A percentile compares a stretch with the other conserved stretches of the same genome.
Conservation (phyloP, 2,329 filamentous ascomycete genomes). For the Dactylellina leptospora region DNA sequence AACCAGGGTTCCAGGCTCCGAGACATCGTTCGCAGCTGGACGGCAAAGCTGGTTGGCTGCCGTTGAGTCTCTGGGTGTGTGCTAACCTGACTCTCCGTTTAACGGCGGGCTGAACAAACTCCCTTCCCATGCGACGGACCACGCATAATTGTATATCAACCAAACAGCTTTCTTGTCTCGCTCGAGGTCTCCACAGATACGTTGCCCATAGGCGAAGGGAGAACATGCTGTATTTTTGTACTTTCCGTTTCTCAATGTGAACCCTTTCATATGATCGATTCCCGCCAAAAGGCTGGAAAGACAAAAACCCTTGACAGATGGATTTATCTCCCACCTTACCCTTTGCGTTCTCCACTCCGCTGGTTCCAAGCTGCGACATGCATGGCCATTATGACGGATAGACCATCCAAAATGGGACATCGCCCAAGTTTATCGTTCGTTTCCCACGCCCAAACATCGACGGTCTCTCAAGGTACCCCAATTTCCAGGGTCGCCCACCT, state of each 20-base stretch:
- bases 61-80: background rate
- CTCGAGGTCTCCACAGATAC: constrained; percentile 6
- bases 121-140: constrained; percentile 8
- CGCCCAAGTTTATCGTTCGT: constrained; percentile 21
- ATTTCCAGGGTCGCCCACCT: constrained; percentile 7
- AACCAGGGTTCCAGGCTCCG: constrained; percentile 44
- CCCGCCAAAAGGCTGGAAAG: background rate
- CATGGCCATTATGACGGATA: constrained; percentile 47
- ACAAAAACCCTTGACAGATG: constrained; percentile 6
- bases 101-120: constrained; percentile 15
- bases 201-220: background rate
- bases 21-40: constrained; percentile 28
- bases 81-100: constrained; percentile 36
- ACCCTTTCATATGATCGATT: constrained; percentile 5
- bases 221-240: constrained; percentile 4
- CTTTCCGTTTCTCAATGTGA: background rate
- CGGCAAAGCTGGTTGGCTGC: constrained; percentile 33
- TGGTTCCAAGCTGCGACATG: constrained; percentile 49
- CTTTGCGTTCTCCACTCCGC: constrained; percentile 36
- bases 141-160: constrained; percentile 30
- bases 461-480: constrained; percentile 22
- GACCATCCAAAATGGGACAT: constrained; percentile 42
- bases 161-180: background rate
- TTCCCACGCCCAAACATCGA: constrained; percentile 28
- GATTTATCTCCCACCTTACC: constrained; percentile 22